Base-by-base conservation (phyloP, 2,329 filamentous ascomycete genomes). In the Monosporascus ibericus region DNA sequence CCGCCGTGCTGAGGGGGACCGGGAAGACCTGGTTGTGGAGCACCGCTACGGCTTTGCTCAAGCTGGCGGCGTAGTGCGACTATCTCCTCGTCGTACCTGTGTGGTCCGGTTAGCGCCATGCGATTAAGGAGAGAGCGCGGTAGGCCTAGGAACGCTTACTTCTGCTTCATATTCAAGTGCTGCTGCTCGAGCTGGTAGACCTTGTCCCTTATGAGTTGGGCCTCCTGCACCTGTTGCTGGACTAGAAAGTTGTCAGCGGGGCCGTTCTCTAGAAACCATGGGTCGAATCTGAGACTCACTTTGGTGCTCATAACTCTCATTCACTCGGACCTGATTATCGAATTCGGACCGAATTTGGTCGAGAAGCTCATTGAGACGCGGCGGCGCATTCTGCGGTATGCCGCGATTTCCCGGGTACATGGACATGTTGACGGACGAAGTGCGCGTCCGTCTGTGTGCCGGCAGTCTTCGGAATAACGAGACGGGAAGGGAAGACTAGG, bases 71-170 rank as follows among this genome's bases (percentile, higher is more conserved):
- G 89, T 62, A 99, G 81, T 65, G 87, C 82, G 59, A 81, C 78
- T 55, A 97, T 88, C 67, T 97, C 91, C 60, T 95, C 90, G 67
- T 99, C 94, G 67, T 97, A 97, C 67, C 92, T 97, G 64, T 38
- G 51, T 27, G 52, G 58, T 57, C 34, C 58, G 50, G 42, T 60
- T 50, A 52, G 51, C 34, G 42, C 36, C 20, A 40, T 8, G 39
- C 5, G n/a, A 22, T 3, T 2, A 8, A 27, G 15, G 6, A n/a
- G 6, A n/a, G 24, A 24, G 15, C 20, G 20, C 30, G 20, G 34
- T 48, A n/a, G 18, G 22, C 14, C 11, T 48, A 27, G 24, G 25
- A 7, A 47, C 37, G 73, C 86, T 68, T 78, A 97, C 92, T 96
- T 95, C 71, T 86, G 81, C 77, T 97, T 97, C 66, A 96, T 84